Evolutionary conservation across 2,329 filamentous ascomycete species (phyloP).

Genomic region (Exophiala aquamarina): DNA sequence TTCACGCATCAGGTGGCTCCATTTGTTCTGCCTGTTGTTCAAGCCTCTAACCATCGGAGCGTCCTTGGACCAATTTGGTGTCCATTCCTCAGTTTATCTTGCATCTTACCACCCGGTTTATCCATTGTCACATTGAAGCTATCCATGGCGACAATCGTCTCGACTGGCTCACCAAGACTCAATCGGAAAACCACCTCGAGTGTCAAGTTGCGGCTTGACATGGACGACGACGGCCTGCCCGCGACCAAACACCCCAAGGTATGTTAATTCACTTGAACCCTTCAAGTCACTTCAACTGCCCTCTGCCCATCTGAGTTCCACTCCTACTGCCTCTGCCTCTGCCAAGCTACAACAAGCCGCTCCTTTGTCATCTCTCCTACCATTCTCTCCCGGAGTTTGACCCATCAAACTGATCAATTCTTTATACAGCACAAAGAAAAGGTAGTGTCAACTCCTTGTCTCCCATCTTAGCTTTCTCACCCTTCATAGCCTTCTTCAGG

Average conservation of each 20-base stretch:
- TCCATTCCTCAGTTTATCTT: conserved; percentile 16
- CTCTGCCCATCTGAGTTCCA: conserved; percentile 1
- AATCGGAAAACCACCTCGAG: conserved; percentile 26
- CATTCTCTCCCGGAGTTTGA: too few species aligned
- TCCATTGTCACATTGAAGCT: neutral
- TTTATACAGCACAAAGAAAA: conserved; percentile 17
- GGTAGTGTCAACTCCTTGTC: conserved; percentile 11
- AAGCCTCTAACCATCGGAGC: conserved; percentile 11
- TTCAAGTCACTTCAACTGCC: too few species aligned
- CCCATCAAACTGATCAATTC: too few species aligned
- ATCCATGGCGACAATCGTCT: conserved; percentile 22
- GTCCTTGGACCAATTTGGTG: too few species aligned
- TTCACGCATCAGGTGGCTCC: conserved; percentile 13
- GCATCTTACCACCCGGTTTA: conserved; percentile 15
- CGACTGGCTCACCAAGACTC: conserved; percentile 24
- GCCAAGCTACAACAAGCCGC: too few species aligned
- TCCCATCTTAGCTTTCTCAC: neutral
- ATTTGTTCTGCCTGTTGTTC: conserved; percentile 10
- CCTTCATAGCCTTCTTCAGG: conserved; percentile 20
- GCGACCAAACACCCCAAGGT: conserved; percentile 15
- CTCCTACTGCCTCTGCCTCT: too few species aligned
- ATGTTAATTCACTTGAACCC: neutral
- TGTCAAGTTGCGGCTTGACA: conserved; percentile 23
- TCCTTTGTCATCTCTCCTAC: too few species aligned
- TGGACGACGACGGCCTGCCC: conserved; percentile 13